These are phyloP conservation scores for Fusarium irregulare DNA, from an alignment of 2,329 filamentous ascomycete species.

Conservation along the genomic window DNA sequence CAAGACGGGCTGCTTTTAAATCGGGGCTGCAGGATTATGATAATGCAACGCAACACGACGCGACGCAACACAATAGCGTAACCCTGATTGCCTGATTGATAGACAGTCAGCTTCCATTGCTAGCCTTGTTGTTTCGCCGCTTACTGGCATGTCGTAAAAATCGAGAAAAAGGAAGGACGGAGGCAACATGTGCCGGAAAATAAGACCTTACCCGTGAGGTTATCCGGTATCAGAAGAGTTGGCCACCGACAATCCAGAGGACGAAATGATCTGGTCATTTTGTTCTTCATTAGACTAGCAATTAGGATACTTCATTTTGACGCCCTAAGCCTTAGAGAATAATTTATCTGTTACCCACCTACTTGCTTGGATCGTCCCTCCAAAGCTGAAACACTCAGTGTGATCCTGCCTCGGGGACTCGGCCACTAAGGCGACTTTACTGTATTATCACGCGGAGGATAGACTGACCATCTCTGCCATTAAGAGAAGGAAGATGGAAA, in stretches of 20 bases:
- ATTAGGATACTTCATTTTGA: neutral
- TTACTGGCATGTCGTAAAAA: neutral
- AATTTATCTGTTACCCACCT: neutral
- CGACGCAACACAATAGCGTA: slow-evolving; percentile 1
- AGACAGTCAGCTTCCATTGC: neutral
- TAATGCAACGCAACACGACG: slow-evolving; percentile 17
- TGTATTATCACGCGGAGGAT: slow-evolving; percentile 16
- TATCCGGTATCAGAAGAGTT: neutral
- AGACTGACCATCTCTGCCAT: neutral
- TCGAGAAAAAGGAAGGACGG: slow-evolving; percentile 6
- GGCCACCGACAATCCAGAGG: neutral
- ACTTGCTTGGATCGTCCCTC: slow-evolving; percentile 4
- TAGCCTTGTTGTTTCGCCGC: neutral
- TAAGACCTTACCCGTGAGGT: neutral
- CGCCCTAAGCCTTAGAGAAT: neutral
- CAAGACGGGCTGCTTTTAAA: slow-evolving; percentile 3
- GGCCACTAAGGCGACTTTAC: slow-evolving; percentile 18
- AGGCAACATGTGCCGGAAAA: neutral
- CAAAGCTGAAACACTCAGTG: slow-evolving; percentile 22
- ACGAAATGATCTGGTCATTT: neutral
- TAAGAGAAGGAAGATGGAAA: slow-evolving; percentile 1
- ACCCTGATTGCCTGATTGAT: neutral
- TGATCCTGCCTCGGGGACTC: neutral
- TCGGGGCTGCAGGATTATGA: slow-evolving; percentile 14
- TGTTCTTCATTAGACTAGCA: neutral